A percentile compares a stretch with the other conserved stretches of the same genome.
These are phyloP conservation scores for Sphagnum magellanicum DNA, from an alignment of 228 moss, liverwort and hornwort genomes.

Conservation along the genomic window DNA sequence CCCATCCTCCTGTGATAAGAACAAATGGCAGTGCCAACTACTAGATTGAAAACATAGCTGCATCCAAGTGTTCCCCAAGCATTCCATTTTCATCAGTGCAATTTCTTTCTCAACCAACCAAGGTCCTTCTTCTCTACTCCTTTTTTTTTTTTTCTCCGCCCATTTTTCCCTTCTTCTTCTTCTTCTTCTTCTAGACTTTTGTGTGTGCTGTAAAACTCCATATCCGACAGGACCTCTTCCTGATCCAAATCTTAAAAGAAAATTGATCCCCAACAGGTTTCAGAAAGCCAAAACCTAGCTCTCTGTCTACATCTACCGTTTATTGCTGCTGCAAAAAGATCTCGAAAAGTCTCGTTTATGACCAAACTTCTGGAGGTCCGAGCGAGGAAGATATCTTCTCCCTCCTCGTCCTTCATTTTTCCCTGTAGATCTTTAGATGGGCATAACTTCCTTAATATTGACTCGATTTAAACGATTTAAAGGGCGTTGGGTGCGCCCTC, in stretches of 20 bases:
- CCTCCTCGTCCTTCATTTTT: no score
- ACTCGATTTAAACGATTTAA: no score
- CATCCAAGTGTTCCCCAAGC: constrained; percentile 14
- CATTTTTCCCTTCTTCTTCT: background rate
- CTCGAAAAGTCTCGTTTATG: background rate
- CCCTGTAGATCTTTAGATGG: no score
- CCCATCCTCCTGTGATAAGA: constrained; percentile 92
- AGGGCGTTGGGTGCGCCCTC: no score
- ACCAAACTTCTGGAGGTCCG: background rate
- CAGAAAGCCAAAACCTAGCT: no score
- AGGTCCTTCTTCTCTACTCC: background rate
- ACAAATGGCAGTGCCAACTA: constrained; percentile 98
- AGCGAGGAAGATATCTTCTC: no score
- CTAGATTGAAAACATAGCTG: constrained; percentile 96
- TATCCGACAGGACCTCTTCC: background rate
- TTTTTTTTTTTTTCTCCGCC: background rate
- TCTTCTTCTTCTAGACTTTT: no score
- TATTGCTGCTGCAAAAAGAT: background rate
- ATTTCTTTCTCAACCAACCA: background rate
- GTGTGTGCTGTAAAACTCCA: background rate
- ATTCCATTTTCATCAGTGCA: background rate
- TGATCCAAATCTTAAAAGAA: no score
- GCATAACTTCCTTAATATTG: no score
- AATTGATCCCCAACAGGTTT: no score
- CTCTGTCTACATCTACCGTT: no score